Base-by-base conservation (phyloP, 176 grass and related monocot genomes). In the Raddia guianensis region DNA sequence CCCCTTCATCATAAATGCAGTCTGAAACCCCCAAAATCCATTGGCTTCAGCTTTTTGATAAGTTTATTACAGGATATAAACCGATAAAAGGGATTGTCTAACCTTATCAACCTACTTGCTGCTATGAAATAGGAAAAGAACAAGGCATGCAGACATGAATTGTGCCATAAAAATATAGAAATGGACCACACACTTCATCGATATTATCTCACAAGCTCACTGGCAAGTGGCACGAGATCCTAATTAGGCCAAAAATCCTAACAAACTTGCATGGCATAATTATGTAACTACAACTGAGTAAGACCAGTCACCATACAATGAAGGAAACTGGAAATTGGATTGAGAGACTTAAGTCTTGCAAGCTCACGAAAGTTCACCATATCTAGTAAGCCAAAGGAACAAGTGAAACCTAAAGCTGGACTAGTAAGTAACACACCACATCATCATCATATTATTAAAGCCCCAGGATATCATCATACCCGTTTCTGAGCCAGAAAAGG, bases 1-100 rank as follows among this genome's bases (percentile, higher is more conserved):
- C 10, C 68, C 47, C n/a, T 21, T 21, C 69, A 72, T 53, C 21
- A 53, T 72, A 51, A 72, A 72, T 82, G 57, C 18, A 52, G 10
- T 6, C 5, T 49, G 45, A 27, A 60, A 40, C 66, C 56, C 42
- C 10, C 50, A 16, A 79, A 6, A 1, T 34, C 16, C 3, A 52
- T 54, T 79, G 18, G 5, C 52, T 19, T 64, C 12, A 37, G 33
- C 4, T 63, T 73, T 52, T 27, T 27, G 27, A 27, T 27, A 0
- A 27, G 70, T 35, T 55, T 14, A 66, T 75, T 13, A 33, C 14
- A 16, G n/a, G 20, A 9, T 61, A 19, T 7, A 35, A 75, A 76
- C 3, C 6, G 12, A 48, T 35, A 49, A 68, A 82, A 73, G 27
- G 11, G 52, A 48, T 75, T 67, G 13, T 68, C 20, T 47, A 74